These are phyloP conservation scores for Colletotrichum sp. DNA, from an alignment of 2,329 filamentous ascomycete species.

Conservation along the genomic window DNA sequence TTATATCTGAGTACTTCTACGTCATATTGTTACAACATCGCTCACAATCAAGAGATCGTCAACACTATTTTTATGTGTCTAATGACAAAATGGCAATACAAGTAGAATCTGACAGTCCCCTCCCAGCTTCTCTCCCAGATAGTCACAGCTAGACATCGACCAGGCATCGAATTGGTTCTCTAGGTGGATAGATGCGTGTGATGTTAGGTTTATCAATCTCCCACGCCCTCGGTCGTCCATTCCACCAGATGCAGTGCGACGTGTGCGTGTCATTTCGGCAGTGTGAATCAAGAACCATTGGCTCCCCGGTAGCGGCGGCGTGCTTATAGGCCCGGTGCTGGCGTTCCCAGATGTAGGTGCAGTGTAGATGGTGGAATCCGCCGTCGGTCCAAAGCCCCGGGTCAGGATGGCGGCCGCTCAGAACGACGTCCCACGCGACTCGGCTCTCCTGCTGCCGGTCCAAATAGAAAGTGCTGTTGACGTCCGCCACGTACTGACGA, in stretches of 20 bases:
- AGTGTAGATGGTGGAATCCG: background rate
- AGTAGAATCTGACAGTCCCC: accelerated
- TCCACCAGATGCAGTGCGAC: background rate
- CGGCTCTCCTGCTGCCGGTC: background rate
- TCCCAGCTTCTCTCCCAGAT: background rate
- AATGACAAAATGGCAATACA: background rate
- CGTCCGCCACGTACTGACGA: background rate
- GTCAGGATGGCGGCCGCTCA: background rate
- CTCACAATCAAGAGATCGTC: background rate
- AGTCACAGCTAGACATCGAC: background rate
- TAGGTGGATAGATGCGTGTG: background rate
- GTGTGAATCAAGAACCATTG: background rate
- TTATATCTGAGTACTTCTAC: too few species aligned
- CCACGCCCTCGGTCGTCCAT: background rate
- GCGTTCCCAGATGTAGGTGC: background rate
- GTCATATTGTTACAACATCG: too few species aligned
- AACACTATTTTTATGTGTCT: background rate
- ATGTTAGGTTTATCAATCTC: background rate
- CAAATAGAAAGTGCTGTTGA: background rate
- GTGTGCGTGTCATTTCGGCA: background rate
- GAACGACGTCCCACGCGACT: background rate
- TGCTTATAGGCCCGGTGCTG: background rate
- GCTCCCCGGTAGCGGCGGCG: background rate
- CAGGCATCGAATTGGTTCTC: background rate
- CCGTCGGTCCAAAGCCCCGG: background rate